Conservation (phyloP, 2,329 filamentous ascomycete species). For the Alternaria arbusti region DNA sequence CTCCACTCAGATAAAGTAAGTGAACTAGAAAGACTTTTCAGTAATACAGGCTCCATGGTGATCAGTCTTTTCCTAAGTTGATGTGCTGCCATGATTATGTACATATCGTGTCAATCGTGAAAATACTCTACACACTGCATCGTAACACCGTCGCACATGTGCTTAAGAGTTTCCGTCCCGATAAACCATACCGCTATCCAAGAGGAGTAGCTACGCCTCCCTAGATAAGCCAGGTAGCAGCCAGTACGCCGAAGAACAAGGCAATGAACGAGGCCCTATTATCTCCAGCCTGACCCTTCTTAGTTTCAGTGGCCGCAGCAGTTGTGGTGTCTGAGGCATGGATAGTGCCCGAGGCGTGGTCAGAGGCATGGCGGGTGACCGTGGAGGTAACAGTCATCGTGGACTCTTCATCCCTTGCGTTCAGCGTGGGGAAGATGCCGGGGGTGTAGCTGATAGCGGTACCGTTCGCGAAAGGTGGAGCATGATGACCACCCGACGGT, state of each 20-base stretch:
- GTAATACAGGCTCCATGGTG: not conserved
- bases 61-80: not conserved
- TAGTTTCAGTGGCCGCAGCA: not conserved
- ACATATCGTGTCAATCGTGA: not conserved
- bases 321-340: not conserved
- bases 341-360: not conserved
- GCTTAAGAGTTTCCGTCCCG: no score
- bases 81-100: not conserved
- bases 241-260: conserved; percentile 11
- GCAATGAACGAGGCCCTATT: conserved; percentile 5
- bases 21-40: not conserved
- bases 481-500: not conserved
- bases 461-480: not conserved
- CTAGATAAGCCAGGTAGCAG: conserved; percentile 8
- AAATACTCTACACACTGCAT: not conserved
- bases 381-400: not conserved
- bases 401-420: conserved; percentile 1
- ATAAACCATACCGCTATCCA: not conserved
- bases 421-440: conserved; percentile 13
- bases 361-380: not conserved
- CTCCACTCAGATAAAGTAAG: not conserved
- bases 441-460: conserved; percentile 1
- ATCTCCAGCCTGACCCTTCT: conserved; percentile 7
- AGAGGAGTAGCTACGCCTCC: not conserved
- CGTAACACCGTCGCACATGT: not conserved